Percentiles rank a stretch among this genome's conserved stretches.
Conservation (phyloP, 805 yeast species). For the Debaryomyces prosopidis region DNA sequence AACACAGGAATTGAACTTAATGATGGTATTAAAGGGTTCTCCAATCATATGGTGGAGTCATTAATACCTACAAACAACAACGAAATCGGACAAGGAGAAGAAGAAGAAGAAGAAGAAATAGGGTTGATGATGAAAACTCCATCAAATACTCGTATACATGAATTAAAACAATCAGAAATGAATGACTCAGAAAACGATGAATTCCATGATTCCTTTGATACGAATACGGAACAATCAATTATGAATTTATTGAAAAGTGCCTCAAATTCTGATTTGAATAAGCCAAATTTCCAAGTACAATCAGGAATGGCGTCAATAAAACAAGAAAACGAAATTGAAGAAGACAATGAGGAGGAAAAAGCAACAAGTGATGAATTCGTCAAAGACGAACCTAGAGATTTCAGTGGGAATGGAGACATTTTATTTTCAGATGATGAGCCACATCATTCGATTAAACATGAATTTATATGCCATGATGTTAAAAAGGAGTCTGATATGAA, state of each 20-base stretch:
- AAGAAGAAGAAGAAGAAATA: conserved; percentile 13
- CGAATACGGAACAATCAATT: conserved; percentile 40
- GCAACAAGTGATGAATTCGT: background rate
- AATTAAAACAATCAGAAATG: background rate
- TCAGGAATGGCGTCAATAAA: background rate
- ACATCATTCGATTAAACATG: background rate
- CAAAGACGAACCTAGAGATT: background rate
- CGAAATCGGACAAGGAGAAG: conserved; percentile 10
- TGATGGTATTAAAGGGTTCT: conserved; percentile 45
- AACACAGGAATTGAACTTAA: conserved; percentile 34
- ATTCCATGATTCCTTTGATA: conserved; percentile 32
- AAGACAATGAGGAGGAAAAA: background rate
- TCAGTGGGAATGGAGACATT: background rate
- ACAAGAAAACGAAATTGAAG: background rate
- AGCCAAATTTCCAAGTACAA: background rate
- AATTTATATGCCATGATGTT: background rate
- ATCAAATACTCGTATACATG: background rate
- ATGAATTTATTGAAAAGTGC: conserved; percentile 35
- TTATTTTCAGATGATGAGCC: background rate
- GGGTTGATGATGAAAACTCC: conserved; percentile 1
- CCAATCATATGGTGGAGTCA: conserved; percentile 36
- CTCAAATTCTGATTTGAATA: conserved; percentile 3
- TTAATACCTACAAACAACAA: conserved; percentile 23
- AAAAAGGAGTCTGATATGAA: background rate
- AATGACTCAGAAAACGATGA: conserved; percentile 10